Percentiles rank a stretch among this genome's conserved stretches.
Evolutionary conservation across 179 eudicot species (phyloP).

Genomic region (Beta macrorhiza): DNA sequence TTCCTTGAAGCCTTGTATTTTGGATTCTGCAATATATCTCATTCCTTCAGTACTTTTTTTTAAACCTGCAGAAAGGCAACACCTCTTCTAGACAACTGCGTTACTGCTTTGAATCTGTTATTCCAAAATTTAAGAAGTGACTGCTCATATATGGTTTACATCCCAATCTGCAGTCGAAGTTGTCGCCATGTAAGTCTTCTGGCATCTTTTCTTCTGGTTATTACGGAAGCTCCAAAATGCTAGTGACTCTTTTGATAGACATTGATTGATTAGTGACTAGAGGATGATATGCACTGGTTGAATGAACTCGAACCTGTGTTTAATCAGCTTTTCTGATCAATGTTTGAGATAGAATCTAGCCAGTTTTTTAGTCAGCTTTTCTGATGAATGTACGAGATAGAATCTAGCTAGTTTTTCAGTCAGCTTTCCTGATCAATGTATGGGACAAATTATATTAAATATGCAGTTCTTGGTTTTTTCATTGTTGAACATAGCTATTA

Average conservation of each 20-base stretch:
- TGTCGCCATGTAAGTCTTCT: neutral
- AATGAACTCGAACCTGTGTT: no score
- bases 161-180: neutral
- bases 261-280: neutral
- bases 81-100: no score
- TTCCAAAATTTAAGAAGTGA: no score
- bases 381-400: no score
- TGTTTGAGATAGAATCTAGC: neutral
- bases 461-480: neutral
- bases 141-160: no score
- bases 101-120: no score
- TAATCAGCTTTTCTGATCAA: no score
- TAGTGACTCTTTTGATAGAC: neutral
- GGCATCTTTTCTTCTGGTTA: neutral
- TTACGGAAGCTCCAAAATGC: neutral
- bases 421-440: neutral
- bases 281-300: neutral
- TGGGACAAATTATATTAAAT: neutral
- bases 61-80: no score
- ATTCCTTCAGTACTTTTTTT: no score
- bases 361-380: neutral
- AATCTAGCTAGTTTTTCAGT: no score
- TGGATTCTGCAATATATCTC: no score
- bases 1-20: no score
- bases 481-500: neutral